These are phyloP conservation scores for Apiotrichum laibachii DNA, from an alignment of 1,284 basidiomycete genomes.

Conservation along the genomic window DNA sequence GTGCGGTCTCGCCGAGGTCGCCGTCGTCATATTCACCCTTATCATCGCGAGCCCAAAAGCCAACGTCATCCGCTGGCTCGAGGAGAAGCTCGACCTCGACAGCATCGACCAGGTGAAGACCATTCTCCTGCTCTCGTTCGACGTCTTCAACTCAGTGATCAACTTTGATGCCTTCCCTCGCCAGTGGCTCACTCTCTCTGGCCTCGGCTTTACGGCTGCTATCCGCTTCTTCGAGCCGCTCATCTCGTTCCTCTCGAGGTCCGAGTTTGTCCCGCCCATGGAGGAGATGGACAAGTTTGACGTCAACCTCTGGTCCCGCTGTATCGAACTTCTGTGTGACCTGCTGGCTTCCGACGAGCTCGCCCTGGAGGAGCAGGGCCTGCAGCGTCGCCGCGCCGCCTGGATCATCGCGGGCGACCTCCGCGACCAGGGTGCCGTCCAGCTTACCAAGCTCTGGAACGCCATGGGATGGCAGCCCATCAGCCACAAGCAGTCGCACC, in stretches of 20 bases:
- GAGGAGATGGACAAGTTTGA: slow-evolving; percentile 68
- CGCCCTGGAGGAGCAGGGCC: slow-evolving; percentile 72
- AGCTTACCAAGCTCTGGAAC: slow-evolving; percentile 81
- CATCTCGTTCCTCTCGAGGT: slow-evolving; percentile 66
- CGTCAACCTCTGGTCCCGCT: slow-evolving; percentile 73
- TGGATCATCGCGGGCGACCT: slow-evolving; percentile 95
- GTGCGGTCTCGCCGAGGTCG: slow-evolving; percentile 78
- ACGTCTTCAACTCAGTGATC: slow-evolving; percentile 75
- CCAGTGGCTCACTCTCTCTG: slow-evolving; percentile 89
- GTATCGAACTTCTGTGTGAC: slow-evolving; percentile 76
- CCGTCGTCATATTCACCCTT: slow-evolving; percentile 78
- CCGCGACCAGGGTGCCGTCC: slow-evolving; percentile 84
- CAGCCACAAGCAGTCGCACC: slow-evolving; percentile 10
- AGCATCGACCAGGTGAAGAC: slow-evolving; percentile 71
- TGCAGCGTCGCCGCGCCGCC: slow-evolving; percentile 83
- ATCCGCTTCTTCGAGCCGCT: slow-evolving; percentile 85
- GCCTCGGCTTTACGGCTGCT: slow-evolving; percentile 82
- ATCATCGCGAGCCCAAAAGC: slow-evolving; percentile 74
- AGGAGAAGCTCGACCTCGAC: slow-evolving; percentile 77
- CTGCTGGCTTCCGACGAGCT: slow-evolving; percentile 85
- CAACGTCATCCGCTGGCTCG: slow-evolving; percentile 74
- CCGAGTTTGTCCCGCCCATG: slow-evolving; percentile 74
- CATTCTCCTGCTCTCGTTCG: slow-evolving; percentile 75
- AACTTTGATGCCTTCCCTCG: slow-evolving; percentile 84
- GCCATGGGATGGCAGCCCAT: slow-evolving; percentile 68